Evolutionary conservation across 2,329 filamentous ascomycete species (phyloP).

Genomic region (Pseudocercospora crystallina): DNA sequence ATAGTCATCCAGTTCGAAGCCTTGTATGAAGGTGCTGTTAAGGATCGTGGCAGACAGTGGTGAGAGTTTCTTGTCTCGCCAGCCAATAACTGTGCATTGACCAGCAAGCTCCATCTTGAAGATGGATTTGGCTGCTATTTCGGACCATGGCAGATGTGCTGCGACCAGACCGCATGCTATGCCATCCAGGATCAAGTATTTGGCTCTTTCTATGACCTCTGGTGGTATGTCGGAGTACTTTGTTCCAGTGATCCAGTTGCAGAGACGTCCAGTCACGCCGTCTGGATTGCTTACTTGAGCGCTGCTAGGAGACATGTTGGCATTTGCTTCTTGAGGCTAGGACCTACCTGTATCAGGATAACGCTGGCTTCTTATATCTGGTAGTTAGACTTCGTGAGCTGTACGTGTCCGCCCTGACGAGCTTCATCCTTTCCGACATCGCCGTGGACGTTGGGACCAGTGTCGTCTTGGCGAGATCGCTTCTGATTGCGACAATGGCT

Average conservation of each 20-base stretch:
- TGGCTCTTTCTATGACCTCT: constrained; percentile 12
- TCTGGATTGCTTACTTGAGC: constrained; percentile 4
- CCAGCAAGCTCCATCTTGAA: constrained; percentile 13
- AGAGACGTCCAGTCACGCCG: constrained; percentile 6
- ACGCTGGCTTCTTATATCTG: too few relatives aligned
- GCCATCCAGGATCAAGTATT: constrained; percentile 12
- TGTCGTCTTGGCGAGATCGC: too few relatives aligned
- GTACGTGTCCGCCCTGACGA: too few relatives aligned
- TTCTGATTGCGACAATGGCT: too few relatives aligned
- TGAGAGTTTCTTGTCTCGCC: constrained; percentile 7
- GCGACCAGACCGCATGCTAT: constrained; percentile 11
- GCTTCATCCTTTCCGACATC: too few relatives aligned
- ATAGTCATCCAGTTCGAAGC: constrained; percentile 15
- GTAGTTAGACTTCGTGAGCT: too few relatives aligned
- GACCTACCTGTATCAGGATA: background rate
- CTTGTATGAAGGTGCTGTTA: constrained; percentile 14
- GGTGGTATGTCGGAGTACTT: constrained; percentile 1
- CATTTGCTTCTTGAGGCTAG: background rate
- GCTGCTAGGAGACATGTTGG: constrained; percentile 8
- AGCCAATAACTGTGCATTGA: constrained; percentile 13
- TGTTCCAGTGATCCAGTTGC: constrained; percentile 6
- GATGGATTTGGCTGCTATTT: constrained; percentile 8
- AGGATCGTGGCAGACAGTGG: constrained; percentile 7
- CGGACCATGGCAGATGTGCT: constrained; percentile 15
- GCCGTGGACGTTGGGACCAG: too few relatives aligned